Evolutionary conservation across 306 rosid species (phyloP).

Genomic region (Inga laurina): DNA sequence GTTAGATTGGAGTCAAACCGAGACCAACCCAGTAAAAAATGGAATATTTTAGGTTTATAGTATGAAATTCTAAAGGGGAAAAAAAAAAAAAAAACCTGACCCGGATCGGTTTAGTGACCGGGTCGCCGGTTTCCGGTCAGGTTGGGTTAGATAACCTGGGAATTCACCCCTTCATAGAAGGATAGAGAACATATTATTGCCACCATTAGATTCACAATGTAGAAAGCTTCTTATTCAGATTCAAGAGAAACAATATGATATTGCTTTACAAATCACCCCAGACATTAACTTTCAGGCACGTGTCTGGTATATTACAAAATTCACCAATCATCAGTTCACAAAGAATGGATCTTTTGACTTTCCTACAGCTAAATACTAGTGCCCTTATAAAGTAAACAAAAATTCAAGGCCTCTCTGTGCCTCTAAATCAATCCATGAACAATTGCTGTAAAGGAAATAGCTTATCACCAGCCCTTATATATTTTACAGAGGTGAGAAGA

Average conservation of each 20-base stretch:
- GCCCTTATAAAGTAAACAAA: constrained; percentile 40
- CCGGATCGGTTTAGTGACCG: no score
- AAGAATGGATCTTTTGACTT: constrained; percentile 22
- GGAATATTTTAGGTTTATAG: no score
- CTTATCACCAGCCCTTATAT: constrained; percentile 25
- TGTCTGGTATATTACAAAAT: constrained; percentile 26
- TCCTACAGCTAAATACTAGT: constrained; percentile 31
- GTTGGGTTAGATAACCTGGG: no score
- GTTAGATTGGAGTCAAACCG: no score
- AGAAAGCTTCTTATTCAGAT: neutral
- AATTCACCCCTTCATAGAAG: neutral
- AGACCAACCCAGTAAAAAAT: no score
- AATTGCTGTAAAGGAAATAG: constrained; percentile 27
- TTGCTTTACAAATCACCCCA: constrained; percentile 19
- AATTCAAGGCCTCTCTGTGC: constrained; percentile 34
- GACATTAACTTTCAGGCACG: constrained; percentile 9
- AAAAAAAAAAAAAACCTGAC: no score
- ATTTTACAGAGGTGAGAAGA: constrained; percentile 29
- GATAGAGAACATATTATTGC: neutral
- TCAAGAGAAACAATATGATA: neutral
- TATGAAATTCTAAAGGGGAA: no score
- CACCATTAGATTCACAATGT: neutral
- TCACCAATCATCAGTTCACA: constrained; percentile 21
- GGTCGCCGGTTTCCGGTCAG: no score
- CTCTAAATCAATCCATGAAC: constrained; percentile 34